These are phyloP conservation scores for Globisporangium nagaii DNA, from an alignment of 352 stramenopile species.

Conservation along the genomic window DNA sequence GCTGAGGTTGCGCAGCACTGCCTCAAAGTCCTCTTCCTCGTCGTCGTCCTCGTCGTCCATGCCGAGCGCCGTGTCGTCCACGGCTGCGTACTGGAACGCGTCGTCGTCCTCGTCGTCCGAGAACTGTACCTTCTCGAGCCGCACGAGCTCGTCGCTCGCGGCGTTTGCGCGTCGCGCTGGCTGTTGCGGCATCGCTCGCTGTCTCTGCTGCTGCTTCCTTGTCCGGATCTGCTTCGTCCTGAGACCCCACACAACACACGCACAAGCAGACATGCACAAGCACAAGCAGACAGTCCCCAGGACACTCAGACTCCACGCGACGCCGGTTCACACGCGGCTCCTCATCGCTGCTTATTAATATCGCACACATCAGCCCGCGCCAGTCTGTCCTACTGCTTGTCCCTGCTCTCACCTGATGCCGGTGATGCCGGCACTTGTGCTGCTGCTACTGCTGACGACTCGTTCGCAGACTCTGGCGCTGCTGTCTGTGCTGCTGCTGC, in stretches of 20 bases:
- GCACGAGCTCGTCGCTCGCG: constrained; percentile 68
- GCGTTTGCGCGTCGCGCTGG: not conserved
- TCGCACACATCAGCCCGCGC: too few relatives aligned
- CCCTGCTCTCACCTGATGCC: not conserved
- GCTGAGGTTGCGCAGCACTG: constrained; percentile 68
- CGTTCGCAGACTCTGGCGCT: not conserved
- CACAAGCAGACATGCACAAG: too few relatives aligned
- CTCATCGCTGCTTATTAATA: constrained; percentile 7
- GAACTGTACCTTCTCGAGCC: constrained; percentile 82
- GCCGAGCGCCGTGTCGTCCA: constrained; percentile 52
- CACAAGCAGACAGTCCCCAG: too few relatives aligned
- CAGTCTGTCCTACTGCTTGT: too few relatives aligned
- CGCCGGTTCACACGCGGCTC: not conserved
- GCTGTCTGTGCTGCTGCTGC: not conserved
- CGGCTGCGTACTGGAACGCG: constrained; percentile 72
- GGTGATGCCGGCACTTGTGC: not conserved
- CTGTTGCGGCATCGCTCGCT: constrained; percentile 13
- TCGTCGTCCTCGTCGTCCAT: constrained; percentile 52
- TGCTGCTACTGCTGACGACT: not conserved
- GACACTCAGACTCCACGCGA: not conserved
- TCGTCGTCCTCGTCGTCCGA: constrained; percentile 84
- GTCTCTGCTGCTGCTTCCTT: constrained; percentile 1
- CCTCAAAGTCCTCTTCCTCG: constrained; percentile 81
- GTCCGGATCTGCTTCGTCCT: too few relatives aligned
- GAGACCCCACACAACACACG: too few relatives aligned